Evolutionary conservation across 805 yeast genomes (phyloP).

Genomic region (Phaffomyces antillensis): DNA sequence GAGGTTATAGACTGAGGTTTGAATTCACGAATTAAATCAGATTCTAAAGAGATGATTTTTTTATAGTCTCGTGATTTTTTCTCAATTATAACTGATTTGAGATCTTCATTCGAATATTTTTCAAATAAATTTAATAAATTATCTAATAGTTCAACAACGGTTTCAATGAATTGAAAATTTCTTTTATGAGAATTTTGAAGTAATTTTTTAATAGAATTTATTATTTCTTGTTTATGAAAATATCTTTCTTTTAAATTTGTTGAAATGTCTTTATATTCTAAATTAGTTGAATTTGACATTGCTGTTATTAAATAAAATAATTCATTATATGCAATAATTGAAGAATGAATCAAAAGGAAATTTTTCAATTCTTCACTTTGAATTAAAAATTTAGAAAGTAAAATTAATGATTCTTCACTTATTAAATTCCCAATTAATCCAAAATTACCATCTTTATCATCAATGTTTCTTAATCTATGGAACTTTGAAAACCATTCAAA

Average conservation of each 20-base stretch:
- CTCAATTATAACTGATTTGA: slow-evolving; percentile 40
- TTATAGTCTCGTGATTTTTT: slow-evolving; percentile 31
- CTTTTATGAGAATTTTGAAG: slow-evolving; percentile 60
- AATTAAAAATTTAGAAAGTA: slow-evolving; percentile 35
- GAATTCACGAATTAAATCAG: slow-evolving; percentile 24
- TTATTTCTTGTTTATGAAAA: slow-evolving; percentile 58
- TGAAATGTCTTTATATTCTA: slow-evolving; percentile 45
- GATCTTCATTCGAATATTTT: slow-evolving; percentile 50
- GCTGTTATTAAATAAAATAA: slow-evolving; percentile 39
- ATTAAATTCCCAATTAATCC: slow-evolving; percentile 49
- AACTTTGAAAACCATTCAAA: slow-evolving; percentile 72
- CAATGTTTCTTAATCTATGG: slow-evolving; percentile 37
- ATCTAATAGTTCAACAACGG: slow-evolving; percentile 58
- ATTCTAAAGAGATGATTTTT: slow-evolving; percentile 19
- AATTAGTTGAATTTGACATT: slow-evolving; percentile 33
- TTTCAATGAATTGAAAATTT: slow-evolving; percentile 54
- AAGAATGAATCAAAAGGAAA: slow-evolving; percentile 62
- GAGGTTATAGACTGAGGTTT: slow-evolving; percentile 9
- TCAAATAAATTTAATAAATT: slow-evolving; percentile 63
- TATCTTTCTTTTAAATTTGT: slow-evolving; percentile 57
- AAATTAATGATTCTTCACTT: slow-evolving; percentile 51
- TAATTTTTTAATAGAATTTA: slow-evolving; percentile 47
- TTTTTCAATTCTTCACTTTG: slow-evolving; percentile 35
- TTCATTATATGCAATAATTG: slow-evolving; percentile 60
- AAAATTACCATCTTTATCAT: slow-evolving; percentile 23